Evolutionary conservation across 1,284 basidiomycete species (phyloP), one percentile per base, ranked within the genome.

Genomic region (Trametes versicolor): DNA sequence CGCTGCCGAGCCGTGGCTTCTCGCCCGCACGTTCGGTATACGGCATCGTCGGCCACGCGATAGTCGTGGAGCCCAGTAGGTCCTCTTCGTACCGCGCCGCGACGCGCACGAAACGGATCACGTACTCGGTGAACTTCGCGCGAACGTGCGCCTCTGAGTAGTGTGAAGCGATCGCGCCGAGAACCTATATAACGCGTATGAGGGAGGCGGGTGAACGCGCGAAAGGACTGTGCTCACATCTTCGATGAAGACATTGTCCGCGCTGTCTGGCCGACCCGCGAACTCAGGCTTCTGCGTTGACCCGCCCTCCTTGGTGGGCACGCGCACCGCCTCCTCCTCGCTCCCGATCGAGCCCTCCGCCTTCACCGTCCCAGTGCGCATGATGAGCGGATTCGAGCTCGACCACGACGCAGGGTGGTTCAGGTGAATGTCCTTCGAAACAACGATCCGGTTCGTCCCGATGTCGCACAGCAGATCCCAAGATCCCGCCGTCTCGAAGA

Each of bases 401-500:
- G 80, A 77, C 36, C 78, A 71, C 3, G 79, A 79, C 0, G 84
- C 80, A 8, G 90, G 89, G 71, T 86, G 86, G 25, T 81, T 84
- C 17, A 76, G 73, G 65, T 87, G 85, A 53, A 97, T 94, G 71
- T 96, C 92, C 76, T 92, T 96, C 48, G 93, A 89, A 1, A 98
- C 90, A 2, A 90, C 91, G 66, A 98, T 92, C 57, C 89, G 89
- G 5, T 94, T 94, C 0, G 89, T 90, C 60, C 95, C 91, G 64
- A 98, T 89, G 74, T 98, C 95, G 76, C 95, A 93, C 43, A 98
- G 82, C 1, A 99, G 82, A 77, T 99, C 97, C 97, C 97, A 99
- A 19, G 87, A 85, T 0, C 89, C 88, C 0, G 92, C 87, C 9
- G 92, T 85, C 73, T 97, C 95, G 76, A 98, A 98, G 36, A 97